Percentiles rank a stretch among this genome's conserved stretches.
phyloP scores from a whole-genome alignment of 495 filamentous ascomycete species.

The Aspergillus coremiiformis region DNA sequence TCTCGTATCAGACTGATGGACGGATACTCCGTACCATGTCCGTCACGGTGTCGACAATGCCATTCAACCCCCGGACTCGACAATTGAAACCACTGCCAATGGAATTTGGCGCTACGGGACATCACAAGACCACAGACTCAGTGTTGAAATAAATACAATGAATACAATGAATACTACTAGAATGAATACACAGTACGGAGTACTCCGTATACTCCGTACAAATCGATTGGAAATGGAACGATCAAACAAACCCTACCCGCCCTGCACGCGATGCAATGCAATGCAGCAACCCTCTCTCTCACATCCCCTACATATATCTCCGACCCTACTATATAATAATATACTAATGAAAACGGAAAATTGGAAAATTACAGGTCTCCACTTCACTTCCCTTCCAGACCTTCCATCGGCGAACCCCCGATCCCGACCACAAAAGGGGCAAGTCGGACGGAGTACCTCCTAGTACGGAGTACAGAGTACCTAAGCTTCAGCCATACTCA shows the following conservation, averaged over 20 bases:
- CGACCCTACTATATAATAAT: neutral
- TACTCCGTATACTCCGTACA: too few species aligned
- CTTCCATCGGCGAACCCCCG: neutral
- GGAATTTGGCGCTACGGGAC: neutral
- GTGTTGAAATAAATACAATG: too few species aligned
- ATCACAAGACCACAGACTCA: neutral
- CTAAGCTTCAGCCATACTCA: neutral
- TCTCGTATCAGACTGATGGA: too few species aligned
- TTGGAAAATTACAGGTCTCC: neutral
- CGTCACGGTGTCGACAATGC: too few species aligned
- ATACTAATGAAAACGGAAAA: neutral
- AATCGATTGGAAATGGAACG: too few species aligned
- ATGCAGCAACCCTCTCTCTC: neutral
- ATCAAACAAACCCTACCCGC: neutral
- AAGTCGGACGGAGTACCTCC: neutral
- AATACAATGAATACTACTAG: too few species aligned
- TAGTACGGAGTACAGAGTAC: too few species aligned
- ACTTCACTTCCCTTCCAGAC: neutral
- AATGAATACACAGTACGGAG: too few species aligned
- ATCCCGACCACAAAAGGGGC: neutral
- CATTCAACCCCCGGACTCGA: too few species aligned
- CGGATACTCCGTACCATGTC: too few species aligned
- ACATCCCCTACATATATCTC: neutral
- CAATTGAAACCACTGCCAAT: too few species aligned
- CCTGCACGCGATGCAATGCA: neutral